phyloP scores from a whole-genome alignment of 2,329 filamentous ascomycete genomes.

The Monosporascus sp. region DNA sequence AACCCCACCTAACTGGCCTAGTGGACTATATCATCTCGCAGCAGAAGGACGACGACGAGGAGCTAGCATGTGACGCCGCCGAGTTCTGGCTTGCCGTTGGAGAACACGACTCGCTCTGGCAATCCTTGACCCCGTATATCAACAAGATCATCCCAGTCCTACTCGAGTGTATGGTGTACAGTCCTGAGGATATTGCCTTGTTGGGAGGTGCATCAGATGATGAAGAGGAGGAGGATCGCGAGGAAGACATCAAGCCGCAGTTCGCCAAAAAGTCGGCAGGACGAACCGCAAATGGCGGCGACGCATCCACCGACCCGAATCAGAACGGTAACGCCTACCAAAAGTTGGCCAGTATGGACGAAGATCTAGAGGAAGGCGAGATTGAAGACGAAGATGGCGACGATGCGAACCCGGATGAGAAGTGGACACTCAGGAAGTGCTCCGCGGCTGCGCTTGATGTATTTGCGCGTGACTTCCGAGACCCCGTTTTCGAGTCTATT shows the following conservation, averaged over 20 bases:
- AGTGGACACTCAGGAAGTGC: constrained; percentile 95
- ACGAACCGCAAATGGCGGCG: constrained; percentile 52
- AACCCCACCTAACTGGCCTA: constrained; percentile 80
- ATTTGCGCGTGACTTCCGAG: constrained; percentile 84
- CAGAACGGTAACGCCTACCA: constrained; percentile 52
- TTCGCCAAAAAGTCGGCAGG: constrained; percentile 71
- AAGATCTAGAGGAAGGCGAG: constrained; percentile 83
- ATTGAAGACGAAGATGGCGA: constrained; percentile 73
- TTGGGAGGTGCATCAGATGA: constrained; percentile 83
- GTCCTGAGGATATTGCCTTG: constrained; percentile 83
- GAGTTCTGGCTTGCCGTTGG: constrained; percentile 97
- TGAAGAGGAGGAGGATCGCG: constrained; percentile 84
- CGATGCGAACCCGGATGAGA: constrained; percentile 79
- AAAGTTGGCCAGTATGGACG: constrained; percentile 57
- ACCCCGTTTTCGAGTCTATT: constrained; percentile 84
- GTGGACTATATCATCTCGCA: constrained; percentile 92
- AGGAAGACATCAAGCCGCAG: constrained; percentile 85
- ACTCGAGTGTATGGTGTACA: constrained; percentile 93
- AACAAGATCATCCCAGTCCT: constrained; percentile 84
- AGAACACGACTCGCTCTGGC: constrained; percentile 77
- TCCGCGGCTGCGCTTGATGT: constrained; percentile 93
- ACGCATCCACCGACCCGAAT: constrained; percentile 44
- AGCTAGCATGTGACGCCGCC: constrained; percentile 87
- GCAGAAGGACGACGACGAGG: constrained; percentile 81
- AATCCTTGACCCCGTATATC: constrained; percentile 71